Conservation (phyloP, 106 monocot genomes). For the Dendrobium nobile region DNA sequence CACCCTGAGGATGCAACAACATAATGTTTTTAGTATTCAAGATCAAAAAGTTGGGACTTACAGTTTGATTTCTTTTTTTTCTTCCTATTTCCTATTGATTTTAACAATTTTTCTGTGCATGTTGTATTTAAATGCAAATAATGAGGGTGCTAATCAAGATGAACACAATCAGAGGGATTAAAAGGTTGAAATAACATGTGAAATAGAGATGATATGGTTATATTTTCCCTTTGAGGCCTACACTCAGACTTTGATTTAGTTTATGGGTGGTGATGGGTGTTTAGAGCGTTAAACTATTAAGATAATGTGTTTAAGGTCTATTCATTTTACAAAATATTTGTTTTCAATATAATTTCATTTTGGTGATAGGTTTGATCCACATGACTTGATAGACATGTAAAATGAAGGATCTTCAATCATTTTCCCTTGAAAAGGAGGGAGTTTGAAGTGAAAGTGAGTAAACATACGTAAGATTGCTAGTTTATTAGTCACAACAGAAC, state of each 20-base stretch:
- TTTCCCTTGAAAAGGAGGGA: neutral
- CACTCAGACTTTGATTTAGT: neutral
- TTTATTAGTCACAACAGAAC: neutral
- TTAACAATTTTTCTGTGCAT: no score
- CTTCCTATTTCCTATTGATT: no score
- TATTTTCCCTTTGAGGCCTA: neutral
- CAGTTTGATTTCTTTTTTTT: no score
- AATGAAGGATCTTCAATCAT: neutral
- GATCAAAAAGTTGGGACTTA: no score
- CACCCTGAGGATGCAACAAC: no score
- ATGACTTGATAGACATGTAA: neutral
- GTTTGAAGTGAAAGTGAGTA: neutral
- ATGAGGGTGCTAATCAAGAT: no score
- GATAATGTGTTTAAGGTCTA: neutral
- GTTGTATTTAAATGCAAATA: no score
- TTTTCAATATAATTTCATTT: neutral
- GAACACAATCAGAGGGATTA: neutral
- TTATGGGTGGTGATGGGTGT: neutral
- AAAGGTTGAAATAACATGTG: neutral
- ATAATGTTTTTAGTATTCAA: no score
- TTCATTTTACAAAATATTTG: neutral
- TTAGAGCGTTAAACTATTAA: neutral
- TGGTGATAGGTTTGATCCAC: neutral
- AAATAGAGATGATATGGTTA: neutral
- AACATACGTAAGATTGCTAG: neutral